Evolutionary conservation across 768 basidiomycete species (phyloP), one percentile per base, ranked within the genome.

Genomic region (Vararia minispora): DNA sequence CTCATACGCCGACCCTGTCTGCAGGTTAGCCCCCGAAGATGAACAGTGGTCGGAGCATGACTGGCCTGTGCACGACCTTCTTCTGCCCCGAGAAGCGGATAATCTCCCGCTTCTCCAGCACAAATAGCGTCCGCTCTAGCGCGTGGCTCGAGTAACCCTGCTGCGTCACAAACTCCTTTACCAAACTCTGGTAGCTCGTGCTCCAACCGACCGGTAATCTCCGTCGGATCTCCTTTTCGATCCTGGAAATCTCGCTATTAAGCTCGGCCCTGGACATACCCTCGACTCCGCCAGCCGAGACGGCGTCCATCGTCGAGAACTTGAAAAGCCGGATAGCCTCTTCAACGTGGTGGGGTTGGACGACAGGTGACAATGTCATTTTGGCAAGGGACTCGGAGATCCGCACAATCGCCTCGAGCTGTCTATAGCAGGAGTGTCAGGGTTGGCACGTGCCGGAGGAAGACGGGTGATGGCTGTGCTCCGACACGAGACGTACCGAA

Each of bases 251-350:
- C 62, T 98, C 94, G 38, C 91, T 91, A 56, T 92, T 91, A 27
- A 98, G 63, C 50, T 91, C 90, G 3, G 83, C 80, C 29, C 92
- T 76, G 11, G 89, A 86, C 42, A 98, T 65, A 0, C 95, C 95
- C 50, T 98, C 95, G 13, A 83, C 79, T 23, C 87, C 82, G 10
- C 95, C 92, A 1, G 91, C 90, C 10, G 86, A 83, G 20, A 98
- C 92, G 18, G 95, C 95, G 56, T 98, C 91, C 94, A 99, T 98
- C 3, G 95, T 98, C 7, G 92, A 97, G 63, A 80, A 92, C 54
- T 94, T 98, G 79, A 99, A 99, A 28, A 99, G 61, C 8, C 95
- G 83, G 50, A 98, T 97, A 5, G 95, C 87, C 59, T 99, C 95
- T 58, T 97, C 92, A 17, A 98, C 94, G 50, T 99, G 92, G 55